Evolutionary conservation across 768 basidiomycete genomes (phyloP), one percentile per base, ranked within the genome.

Genomic region (Russula emetica): DNA sequence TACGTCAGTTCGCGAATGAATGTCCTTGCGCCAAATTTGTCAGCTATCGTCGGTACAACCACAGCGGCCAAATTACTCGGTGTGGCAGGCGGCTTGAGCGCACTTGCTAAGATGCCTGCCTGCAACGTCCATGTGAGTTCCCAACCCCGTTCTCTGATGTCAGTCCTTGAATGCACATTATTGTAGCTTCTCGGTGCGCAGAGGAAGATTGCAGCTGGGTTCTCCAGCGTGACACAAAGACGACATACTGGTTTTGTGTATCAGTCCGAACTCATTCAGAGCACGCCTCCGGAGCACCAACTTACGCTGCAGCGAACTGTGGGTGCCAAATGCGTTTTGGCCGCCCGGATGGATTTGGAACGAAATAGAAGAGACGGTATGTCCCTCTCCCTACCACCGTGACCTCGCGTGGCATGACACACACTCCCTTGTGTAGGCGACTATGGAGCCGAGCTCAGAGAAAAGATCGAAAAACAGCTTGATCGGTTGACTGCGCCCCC

Each of bases 1-100:
- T 99, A 98, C 83, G 97, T 99, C 75, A 96, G 95, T 81, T 96
- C 93, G 71, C 85, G 97, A 79, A 98, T 99, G 93, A 92, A 93
- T 78, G 85, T 94, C 62, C 88, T 99, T 72, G 96, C 97, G 70
- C 97, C 97, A 72, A 99, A 99, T 76, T 85, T 99, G 73, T 96
- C 94, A 71, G 89, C 92, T 76, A 97, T 99, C 77, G 92, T 98
- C 78, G 96, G 97, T 76, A 97, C 97, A 63, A 94, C 91, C 70
- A 96, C 94, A 81, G 97, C 97, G 60, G 97, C 97, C 53, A 99
- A 99, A 80, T 78, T 99, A 58, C 86, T 99, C 45, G 97, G 97
- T 73, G 92, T 98, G 58, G 94, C 97, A 45, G 97, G 97, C 61
- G 97, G 97, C 62, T 82, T 99, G 28, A 83, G 81, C 49, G 92